Conservation (phyloP, 495 filamentous ascomycete genomes). For the Filosporella fistucella region DNA sequence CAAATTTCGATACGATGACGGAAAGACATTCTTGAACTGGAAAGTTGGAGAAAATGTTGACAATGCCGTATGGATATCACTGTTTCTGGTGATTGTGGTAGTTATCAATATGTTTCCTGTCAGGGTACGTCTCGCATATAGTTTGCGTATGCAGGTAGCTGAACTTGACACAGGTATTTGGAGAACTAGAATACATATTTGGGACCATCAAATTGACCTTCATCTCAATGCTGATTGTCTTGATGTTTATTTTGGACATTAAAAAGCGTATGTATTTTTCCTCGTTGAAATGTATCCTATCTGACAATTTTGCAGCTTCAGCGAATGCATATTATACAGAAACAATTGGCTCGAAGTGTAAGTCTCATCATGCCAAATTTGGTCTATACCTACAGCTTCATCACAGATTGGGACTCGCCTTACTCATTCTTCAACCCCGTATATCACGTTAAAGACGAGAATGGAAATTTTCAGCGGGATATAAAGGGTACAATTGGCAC, state of each 20-base stretch:
- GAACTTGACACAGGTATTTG: constrained; percentile 29
- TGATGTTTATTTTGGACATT: constrained; percentile 32
- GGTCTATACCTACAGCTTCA: not conserved
- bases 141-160: not conserved
- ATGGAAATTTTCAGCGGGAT: constrained; percentile 16
- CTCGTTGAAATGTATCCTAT: not conserved
- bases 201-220: constrained; percentile 41
- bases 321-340: constrained; percentile 28
- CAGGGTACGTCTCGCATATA: constrained; percentile 23
- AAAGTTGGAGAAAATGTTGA: constrained; percentile 26
- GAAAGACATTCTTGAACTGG: constrained; percentile 36
- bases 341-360: constrained; percentile 30
- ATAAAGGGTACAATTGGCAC: constrained; percentile 23
- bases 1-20: constrained; percentile 38
- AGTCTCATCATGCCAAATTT: constrained; percentile 4
- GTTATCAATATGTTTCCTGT: constrained; percentile 41
- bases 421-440: constrained; percentile 32
- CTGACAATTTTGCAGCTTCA: constrained; percentile 20
- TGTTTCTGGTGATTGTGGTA: constrained; percentile 34
- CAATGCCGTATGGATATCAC: constrained; percentile 37
- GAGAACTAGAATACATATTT: constrained; percentile 44
- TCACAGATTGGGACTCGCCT: constrained; percentile 29
- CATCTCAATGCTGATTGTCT: constrained; percentile 38
- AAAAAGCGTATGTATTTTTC: constrained; percentile 24
- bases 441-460: constrained; percentile 25